Evolutionary conservation across 371 early-diverging fungal species (phyloP).

Genomic region (Amoeboaphelidium occidentale): DNA sequence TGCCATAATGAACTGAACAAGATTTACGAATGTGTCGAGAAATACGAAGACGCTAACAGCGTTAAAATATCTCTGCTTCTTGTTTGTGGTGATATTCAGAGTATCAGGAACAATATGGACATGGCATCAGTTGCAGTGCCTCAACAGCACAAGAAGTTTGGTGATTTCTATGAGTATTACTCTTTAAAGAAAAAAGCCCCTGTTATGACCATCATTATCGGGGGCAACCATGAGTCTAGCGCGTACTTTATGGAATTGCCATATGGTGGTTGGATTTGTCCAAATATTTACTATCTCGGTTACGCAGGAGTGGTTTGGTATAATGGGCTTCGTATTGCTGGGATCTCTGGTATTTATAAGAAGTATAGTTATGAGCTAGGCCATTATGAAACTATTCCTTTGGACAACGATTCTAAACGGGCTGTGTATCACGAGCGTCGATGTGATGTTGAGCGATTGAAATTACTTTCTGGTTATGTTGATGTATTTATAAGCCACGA

Average conservation of each 20-base stretch:
- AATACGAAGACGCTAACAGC: constrained; percentile 21
- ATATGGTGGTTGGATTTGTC: constrained; percentile 88
- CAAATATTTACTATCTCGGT: constrained; percentile 83
- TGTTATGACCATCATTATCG: constrained; percentile 71
- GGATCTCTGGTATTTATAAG: constrained; percentile 80
- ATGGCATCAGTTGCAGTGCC: constrained; percentile 53
- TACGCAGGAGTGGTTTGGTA: constrained; percentile 49
- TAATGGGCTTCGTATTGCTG: constrained; percentile 70
- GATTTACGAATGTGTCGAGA: constrained; percentile 43
- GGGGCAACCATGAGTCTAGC: constrained; percentile 93
- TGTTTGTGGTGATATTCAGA: constrained; percentile 89
- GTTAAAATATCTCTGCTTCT: constrained; percentile 60
- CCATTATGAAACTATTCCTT: constrained; percentile 53
- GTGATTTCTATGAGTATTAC: constrained; percentile 77
- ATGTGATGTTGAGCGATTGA: constrained; percentile 24
- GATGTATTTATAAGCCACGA: constrained; percentile 87
- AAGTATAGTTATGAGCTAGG: constrained; percentile 32
- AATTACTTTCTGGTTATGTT: constrained; percentile 7
- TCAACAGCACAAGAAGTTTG: constrained; percentile 46
- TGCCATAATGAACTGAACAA: constrained; percentile 75
- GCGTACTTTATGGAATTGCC: constrained; percentile 79
- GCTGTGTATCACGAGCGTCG: constrained; percentile 57
- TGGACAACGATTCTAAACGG: constrained; percentile 10
- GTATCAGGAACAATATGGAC: constrained; percentile 61
- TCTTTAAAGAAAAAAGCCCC: constrained; percentile 53